These are phyloP conservation scores for Crithidia bombi DNA, from an alignment of 208 protist genomes.

Conservation along the genomic window DNA sequence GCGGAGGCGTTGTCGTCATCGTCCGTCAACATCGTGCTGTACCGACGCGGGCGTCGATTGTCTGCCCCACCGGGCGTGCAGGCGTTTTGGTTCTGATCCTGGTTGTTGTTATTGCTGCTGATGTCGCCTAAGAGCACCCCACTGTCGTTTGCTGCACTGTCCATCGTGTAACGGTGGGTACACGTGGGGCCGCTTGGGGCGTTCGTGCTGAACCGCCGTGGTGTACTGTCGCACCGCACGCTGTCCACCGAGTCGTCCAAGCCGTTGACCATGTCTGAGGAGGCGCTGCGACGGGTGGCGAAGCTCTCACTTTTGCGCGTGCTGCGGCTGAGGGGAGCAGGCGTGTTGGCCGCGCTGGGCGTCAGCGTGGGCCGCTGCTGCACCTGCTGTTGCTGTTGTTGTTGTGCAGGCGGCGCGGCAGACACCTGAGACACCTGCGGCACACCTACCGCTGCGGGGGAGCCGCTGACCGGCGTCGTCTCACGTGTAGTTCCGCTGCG, in stretches of 20 bases:
- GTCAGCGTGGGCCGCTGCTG: slow-evolving; percentile 6
- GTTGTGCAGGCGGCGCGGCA: neutral
- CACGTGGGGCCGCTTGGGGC: neutral
- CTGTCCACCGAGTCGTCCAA: slow-evolving; percentile 32
- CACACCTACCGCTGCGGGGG: neutral
- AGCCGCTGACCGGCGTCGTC: neutral
- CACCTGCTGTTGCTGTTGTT: slow-evolving; percentile 4
- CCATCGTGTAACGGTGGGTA: slow-evolving; percentile 13
- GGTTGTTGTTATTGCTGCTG: neutral
- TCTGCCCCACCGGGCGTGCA: neutral
- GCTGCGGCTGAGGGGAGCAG: slow-evolving; percentile 1
- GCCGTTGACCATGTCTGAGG: slow-evolving; percentile 22
- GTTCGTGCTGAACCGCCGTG: slow-evolving; percentile 1
- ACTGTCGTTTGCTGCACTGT: slow-evolving; percentile 16
- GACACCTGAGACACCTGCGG: neutral
- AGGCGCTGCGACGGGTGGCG: slow-evolving; percentile 10
- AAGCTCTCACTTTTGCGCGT: slow-evolving; percentile 11
- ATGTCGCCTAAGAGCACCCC: neutral
- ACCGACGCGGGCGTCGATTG: neutral
- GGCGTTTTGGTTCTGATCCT: no score
- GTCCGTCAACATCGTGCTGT: slow-evolving; percentile 20
- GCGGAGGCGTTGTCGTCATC: slow-evolving; percentile 15
- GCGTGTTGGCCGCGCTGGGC: neutral
- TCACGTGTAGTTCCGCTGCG: slow-evolving; percentile 10
- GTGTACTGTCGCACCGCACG: slow-evolving; percentile 19